Evolutionary conservation across 225 moss, liverwort and hornwort genomes (phyloP).

Genomic region (Straminergon stramineum): DNA sequence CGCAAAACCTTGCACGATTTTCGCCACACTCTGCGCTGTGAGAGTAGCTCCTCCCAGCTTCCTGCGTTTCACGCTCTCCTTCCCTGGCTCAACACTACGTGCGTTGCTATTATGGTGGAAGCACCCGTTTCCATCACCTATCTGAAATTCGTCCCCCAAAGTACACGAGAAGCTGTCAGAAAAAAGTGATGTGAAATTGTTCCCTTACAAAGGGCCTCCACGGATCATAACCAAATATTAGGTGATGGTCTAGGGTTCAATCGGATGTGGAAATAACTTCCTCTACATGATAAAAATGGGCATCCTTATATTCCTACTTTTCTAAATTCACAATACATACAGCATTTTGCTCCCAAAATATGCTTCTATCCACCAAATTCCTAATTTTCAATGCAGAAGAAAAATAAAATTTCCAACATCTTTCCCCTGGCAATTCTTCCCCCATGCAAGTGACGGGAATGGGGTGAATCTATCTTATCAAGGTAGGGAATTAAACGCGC

Average conservation of each 20-base stretch:
- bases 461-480: not conserved
- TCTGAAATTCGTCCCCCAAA: not conserved
- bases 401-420: not conserved
- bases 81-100: conserved; percentile 15
- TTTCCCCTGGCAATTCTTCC: not conserved
- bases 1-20: conserved; percentile 36
- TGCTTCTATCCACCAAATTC: not conserved
- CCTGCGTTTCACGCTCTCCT: conserved; percentile 34
- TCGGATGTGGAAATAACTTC: not conserved
- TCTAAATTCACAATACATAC: too few relatives aligned
- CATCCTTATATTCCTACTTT: not conserved
- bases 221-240: not conserved
- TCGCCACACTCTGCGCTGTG: conserved; percentile 28
- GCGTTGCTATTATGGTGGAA: not conserved
- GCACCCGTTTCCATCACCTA: not conserved
- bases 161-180: not conserved
- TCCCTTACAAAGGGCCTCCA: not conserved
- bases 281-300: not conserved
- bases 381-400: not conserved
- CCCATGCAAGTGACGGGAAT: not conserved
- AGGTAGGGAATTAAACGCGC: not conserved
- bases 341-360: not conserved
- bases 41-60: conserved; percentile 15
- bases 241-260: not conserved
- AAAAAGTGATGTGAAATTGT: not conserved